These are phyloP conservation scores for Massariosphaeria phaeospora DNA, from an alignment of 495 filamentous ascomycete species.

Conservation along the genomic window DNA sequence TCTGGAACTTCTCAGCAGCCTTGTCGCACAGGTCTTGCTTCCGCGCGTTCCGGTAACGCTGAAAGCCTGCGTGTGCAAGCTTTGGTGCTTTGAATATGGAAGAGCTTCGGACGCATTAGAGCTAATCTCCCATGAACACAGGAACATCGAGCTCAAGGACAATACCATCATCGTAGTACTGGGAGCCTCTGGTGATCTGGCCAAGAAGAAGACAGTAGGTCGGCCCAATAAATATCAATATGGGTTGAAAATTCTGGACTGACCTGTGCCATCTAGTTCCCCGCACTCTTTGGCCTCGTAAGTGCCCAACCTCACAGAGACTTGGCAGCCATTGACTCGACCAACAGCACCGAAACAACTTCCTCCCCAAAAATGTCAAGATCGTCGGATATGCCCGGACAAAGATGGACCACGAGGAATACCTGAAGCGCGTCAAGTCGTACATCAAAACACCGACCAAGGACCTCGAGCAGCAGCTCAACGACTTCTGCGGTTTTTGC, in stretches of 20 bases:
- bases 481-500: constrained; percentile 81
- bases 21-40: neutral
- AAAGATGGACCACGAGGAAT: constrained; percentile 98
- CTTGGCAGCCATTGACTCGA: constrained; percentile 8
- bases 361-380: constrained; percentile 92
- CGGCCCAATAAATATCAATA: neutral
- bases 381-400: constrained; percentile 99
- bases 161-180: constrained; percentile 97
- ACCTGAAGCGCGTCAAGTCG: constrained; percentile 85
- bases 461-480: constrained; percentile 91
- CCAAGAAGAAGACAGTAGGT: constrained; percentile 98
- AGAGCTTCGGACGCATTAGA: neutral
- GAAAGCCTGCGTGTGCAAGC: neutral
- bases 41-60: neutral
- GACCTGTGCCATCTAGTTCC: constrained; percentile 60
- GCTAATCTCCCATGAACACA: constrained; percentile 37
- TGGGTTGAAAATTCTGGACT: no score
- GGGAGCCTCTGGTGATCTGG: constrained; percentile 93
- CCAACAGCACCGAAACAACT: constrained; percentile 88
- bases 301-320: constrained; percentile 42
- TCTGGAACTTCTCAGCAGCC: neutral
- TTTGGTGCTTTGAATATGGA: neutral
- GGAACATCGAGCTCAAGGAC: constrained; percentile 90
- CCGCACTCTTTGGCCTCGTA: constrained; percentile 97
- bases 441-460: constrained; percentile 99